These are phyloP conservation scores for Arctium lappa DNA, from an alignment of 129 eudicot species.

Conservation along the genomic window DNA sequence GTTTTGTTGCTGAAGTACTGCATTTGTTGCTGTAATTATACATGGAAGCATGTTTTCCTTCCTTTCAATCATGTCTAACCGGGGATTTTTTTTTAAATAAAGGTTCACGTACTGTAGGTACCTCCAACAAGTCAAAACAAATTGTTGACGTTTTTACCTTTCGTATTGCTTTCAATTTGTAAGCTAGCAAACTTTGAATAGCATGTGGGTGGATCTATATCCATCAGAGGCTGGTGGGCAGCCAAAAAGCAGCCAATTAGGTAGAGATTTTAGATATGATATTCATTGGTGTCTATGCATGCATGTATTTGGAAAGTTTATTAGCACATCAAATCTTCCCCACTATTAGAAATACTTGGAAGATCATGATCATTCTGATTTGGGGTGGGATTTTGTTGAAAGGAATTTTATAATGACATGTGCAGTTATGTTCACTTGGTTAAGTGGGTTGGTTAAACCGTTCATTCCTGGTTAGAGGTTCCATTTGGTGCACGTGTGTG, in stretches of 20 bases:
- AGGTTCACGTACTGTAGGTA: not conserved
- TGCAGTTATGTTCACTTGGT: not conserved
- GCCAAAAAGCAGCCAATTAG: not conserved
- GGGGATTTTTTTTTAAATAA: not conserved
- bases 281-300: not conserved
- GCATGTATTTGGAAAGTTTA: not conserved
- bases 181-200: not conserved
- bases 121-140: not conserved
- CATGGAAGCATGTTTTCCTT: not conserved
- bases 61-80: not conserved
- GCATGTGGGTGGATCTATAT: not conserved
- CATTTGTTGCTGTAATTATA: not conserved
- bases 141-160: slow-evolving; percentile 6
- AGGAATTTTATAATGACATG: not conserved
- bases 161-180: slow-evolving; percentile 2
- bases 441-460: not conserved
- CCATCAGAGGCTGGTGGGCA: not conserved
- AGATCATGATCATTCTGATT: not conserved
- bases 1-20: not conserved
- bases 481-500: not conserved
- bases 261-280: not conserved
- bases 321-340: not conserved
- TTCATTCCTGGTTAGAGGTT: slow-evolving; percentile 11
- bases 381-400: not conserved
- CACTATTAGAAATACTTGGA: not conserved